A percentile compares a stretch with the other conserved stretches of the same genome.
Evolutionary conservation across 805 yeast genomes (phyloP).

Genomic region (Pichia californica): DNA sequence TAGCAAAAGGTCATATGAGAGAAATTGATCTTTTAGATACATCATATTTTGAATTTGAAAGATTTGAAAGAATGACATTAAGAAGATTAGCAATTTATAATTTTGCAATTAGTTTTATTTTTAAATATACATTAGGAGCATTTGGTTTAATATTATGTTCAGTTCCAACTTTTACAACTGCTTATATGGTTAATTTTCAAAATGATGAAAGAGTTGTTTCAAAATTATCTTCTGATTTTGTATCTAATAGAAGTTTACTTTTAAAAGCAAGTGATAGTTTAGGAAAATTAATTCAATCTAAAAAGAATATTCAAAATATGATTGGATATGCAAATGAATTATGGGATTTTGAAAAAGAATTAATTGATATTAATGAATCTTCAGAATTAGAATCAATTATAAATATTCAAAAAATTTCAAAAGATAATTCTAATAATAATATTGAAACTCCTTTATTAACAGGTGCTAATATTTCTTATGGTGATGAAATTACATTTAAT

Average conservation of each 20-base stretch:
- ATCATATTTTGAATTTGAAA: constrained; percentile 73
- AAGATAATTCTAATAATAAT: background rate
- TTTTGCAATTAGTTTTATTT: constrained; percentile 79
- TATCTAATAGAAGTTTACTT: constrained; percentile 79
- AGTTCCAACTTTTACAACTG: constrained; percentile 64
- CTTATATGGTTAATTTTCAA: constrained; percentile 32
- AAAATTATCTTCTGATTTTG: constrained; percentile 68
- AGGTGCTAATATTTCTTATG: constrained; percentile 34
- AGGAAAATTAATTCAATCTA: constrained; percentile 79
- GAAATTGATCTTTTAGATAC: constrained; percentile 74
- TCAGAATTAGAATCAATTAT: constrained; percentile 20
- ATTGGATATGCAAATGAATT: constrained; percentile 78
- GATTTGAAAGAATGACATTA: constrained; percentile 68
- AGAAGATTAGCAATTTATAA: constrained; percentile 72
- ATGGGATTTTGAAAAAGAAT: constrained; percentile 57
- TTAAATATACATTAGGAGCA: constrained; percentile 94
- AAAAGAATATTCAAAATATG: constrained; percentile 76
- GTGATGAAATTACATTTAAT: constrained; percentile 63
- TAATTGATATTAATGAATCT: constrained; percentile 40
- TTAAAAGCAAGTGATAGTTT: constrained; percentile 82
- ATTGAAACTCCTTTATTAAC: constrained; percentile 19
- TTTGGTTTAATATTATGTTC: constrained; percentile 85
- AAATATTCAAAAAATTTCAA: too few species aligned
- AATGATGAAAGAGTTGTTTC: constrained; percentile 33
- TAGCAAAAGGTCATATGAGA: constrained; percentile 71